Base-by-base conservation (phyloP, 2,329 filamentous ascomycete genomes). In the Aspergillus tamarii region DNA sequence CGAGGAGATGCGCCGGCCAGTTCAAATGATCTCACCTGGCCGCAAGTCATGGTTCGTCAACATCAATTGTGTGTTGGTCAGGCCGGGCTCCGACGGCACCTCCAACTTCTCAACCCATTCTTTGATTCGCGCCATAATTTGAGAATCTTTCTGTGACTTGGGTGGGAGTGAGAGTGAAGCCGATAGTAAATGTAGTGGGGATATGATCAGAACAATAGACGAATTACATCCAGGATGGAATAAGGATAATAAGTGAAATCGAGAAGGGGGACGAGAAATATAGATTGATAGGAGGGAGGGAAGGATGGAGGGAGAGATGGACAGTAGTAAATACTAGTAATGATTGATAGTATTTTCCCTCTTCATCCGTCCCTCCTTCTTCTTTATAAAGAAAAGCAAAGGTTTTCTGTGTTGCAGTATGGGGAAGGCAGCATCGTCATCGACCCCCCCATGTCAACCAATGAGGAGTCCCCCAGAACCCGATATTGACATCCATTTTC, bases 41-140 rank as follows among this genome's bases (percentile, higher is more conserved):
- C 92, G 93, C 67, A 95, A 83, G 78, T 95, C 92, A 76, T 92
- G 81, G 77, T 97, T 97, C 69, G 88, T 91, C 75, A 97, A 85
- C 90, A 97, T 93, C 69, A 96, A 83, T 82, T 97, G 92, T 19
- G 89, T 86, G 59, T 85, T 89, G 9, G 89, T 91, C 72, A 97
- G 84, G 53, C 92, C 92, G 1, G 89, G 87, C 78, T 96, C 93
- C 60, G 86, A 81, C 61, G 91, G 85, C 63, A 95, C 91, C 53
- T 91, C 88, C 62, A 94, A 75, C 82, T 87, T 93, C 69, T 83
- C 72, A 54, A 80, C 72, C 50, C 70, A 67, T 65, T 66, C 69
- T 62, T 70, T 71, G 45, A 78, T 57, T 32, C 60, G 71, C 32
- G 69, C 63, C 74, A 75, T 77, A 36, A 57, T 72, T 59, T 41